phyloP scores from a whole-genome alignment of 75 land plant genomes.

The Pinus tabuliformis region DNA sequence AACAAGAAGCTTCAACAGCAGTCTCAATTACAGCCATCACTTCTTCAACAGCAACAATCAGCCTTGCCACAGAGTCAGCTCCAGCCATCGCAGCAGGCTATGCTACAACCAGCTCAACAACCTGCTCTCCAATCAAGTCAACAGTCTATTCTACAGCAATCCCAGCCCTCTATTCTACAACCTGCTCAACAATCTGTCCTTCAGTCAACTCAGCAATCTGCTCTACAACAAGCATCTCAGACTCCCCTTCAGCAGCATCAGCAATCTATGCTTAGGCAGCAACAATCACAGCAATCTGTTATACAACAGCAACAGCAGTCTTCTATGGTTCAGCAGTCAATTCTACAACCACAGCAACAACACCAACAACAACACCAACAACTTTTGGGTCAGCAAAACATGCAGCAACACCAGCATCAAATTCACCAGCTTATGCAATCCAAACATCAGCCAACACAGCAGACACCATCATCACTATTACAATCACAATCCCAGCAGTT shows the following conservation, averaged over 20 bases:
- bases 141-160: background rate
- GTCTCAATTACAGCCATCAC: background rate
- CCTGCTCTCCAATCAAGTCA: constrained; percentile 4
- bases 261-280: constrained; percentile 8
- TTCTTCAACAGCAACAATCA: background rate
- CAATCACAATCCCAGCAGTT: constrained; percentile 1
- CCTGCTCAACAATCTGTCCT: background rate
- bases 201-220: constrained; percentile 1
- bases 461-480: constrained; percentile 2
- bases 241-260: background rate
- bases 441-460: constrained; percentile 7
- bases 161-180: constrained; percentile 3
- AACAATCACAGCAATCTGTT: constrained; percentile 1
- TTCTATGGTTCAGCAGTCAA: constrained; percentile 7
- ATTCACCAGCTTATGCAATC: constrained; percentile 4
- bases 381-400: background rate
- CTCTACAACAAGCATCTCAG: constrained; percentile 1
- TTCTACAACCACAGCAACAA: background rate
- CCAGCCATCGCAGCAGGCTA: background rate
- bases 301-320: constrained; percentile 12
- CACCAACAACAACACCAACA: constrained; percentile 1
- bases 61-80: constrained; percentile 1
- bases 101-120: background rate
- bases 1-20: constrained; percentile 15
- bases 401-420: background rate